Base-by-base conservation (phyloP, 176 grass and related monocot species). In the Oryza rufipogon region DNA sequence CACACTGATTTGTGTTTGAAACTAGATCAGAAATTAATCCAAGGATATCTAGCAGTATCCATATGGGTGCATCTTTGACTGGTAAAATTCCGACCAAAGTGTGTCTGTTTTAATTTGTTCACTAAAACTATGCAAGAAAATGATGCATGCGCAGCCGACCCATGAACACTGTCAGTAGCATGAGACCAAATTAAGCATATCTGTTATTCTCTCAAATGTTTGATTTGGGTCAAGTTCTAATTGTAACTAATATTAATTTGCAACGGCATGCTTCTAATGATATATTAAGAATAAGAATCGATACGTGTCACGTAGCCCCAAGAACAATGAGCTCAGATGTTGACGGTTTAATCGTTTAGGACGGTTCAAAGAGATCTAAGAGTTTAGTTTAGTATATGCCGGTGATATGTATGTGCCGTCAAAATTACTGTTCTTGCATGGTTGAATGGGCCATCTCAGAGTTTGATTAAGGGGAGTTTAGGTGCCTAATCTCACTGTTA, bases 71-170 rank as follows among this genome's bases (percentile, higher is more conserved):
- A 80, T 68, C 70, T 68, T 87, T 81, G 85, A 75, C 85, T 7
- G 23, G 34, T 34, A 68, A 75, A 87, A 87, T 75, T 36, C 71
- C 25, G 39, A 60, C 77, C 70, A 80, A 63, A 76, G 58, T 61
- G 8, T 61, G 15, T 54, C 2, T 61, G 58, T 44, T 32, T 32
- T 32, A 32, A 32, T 72, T 65, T 19, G 71, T 44, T 81, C 48
- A 70, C 6, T 69, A 30, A 75, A 85, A n/a, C 54, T 66, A 89
- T 46, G 81, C 47, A 46, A 61, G 61, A 47, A 41, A 56, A 76
- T 66, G 45, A n/a, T 73, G 4, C 68, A 79, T 84, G 48, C 48
- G 44, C 45, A 7, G 54, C 88, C 83, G 74, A 56, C 88, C 83
- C 79, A 90, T 86, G 83, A 56, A 39, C 63, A 54, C 6, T 73